A percentile compares a stretch with the other conserved stretches of the same genome.
Conservation (phyloP, 805 yeast species). For the Trichomonascus vanleenenianus region DNA sequence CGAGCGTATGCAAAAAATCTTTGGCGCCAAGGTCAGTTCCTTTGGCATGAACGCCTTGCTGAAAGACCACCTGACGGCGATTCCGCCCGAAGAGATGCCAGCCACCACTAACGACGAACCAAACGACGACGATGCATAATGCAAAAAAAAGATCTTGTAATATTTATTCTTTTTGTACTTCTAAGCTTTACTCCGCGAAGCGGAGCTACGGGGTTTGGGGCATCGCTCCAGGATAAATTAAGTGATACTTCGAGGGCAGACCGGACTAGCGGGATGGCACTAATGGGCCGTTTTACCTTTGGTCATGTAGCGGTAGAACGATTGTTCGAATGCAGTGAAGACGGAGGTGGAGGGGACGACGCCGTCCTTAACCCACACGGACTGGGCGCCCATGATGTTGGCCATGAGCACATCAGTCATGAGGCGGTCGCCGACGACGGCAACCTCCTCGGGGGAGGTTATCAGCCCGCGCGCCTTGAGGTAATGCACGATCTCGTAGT, state of each 20-base stretch:
- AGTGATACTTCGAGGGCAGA: too few species aligned
- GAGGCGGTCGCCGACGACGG: constrained; percentile 83
- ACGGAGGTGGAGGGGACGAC: constrained; percentile 34
- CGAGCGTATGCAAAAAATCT: constrained; percentile 45
- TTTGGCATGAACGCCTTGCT: constrained; percentile 25
- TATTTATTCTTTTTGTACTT: too few species aligned
- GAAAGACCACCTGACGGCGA: constrained; percentile 15
- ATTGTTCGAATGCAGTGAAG: constrained; percentile 13
- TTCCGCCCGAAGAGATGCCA: too few species aligned
- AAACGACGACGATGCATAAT: background rate
- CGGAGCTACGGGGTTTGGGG: too few species aligned
- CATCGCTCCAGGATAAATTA: too few species aligned
- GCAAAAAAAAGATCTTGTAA: background rate
- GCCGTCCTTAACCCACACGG: constrained; percentile 79
- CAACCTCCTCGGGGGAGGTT: constrained; percentile 52
- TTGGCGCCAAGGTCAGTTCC: constrained; percentile 39
- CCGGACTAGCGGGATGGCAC: too few species aligned
- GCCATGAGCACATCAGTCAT: constrained; percentile 94
- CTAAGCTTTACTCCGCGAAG: too few species aligned
- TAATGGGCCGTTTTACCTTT: background rate
- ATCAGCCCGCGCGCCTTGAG: constrained; percentile 43
- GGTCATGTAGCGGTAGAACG: constrained; percentile 4
- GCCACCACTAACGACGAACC: constrained; percentile 6
- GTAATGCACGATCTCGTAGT: constrained; percentile 54
- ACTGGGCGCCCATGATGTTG: constrained; percentile 80